A percentile compares a stretch with the other conserved stretches of the same genome.
Conservation (phyloP, 1,284 basidiomycete genomes). For the Phellinidium pouzarii region DNA sequence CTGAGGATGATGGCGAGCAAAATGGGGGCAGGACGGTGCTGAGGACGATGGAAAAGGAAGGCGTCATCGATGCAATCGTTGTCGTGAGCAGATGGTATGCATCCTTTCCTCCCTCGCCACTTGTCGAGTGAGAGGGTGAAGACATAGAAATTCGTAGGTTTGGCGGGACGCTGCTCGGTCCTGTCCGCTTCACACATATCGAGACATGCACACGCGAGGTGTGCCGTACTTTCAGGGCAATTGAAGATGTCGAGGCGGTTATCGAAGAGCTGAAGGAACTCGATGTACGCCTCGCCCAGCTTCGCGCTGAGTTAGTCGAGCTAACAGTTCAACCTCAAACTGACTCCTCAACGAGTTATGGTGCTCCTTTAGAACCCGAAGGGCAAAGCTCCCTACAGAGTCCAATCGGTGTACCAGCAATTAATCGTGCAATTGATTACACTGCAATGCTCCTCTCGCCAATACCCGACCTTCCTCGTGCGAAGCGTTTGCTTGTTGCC, state of each 20-base stretch:
- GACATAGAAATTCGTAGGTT: constrained; percentile 44
- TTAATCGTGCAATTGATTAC: neutral
- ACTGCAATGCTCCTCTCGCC: neutral
- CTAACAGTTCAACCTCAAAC: too few species aligned
- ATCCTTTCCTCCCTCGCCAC: neutral
- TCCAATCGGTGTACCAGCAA: neutral
- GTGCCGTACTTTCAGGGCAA: constrained; percentile 55
- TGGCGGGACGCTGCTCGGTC: constrained; percentile 67
- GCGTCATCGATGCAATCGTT: constrained; percentile 56
- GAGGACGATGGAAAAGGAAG: constrained; percentile 64
- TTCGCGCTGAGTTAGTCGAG: constrained; percentile 44
- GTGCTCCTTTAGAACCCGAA: too few species aligned
- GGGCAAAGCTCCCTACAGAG: neutral
- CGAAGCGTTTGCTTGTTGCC: constrained; percentile 40
- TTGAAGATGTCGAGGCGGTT: constrained; percentile 57
- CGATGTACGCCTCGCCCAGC: constrained; percentile 50
- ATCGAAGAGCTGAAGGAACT: constrained; percentile 51
- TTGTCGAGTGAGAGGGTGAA: neutral
- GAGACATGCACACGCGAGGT: constrained; percentile 69
- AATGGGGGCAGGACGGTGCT: constrained; percentile 59
- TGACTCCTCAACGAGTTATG: neutral
- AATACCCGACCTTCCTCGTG: constrained; percentile 35
- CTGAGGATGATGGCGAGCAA: constrained; percentile 67
- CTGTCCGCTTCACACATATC: constrained; percentile 72
- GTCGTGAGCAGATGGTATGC: constrained; percentile 70